Evolutionary conservation across 371 early-diverging fungal genomes (phyloP).

Genomic region (Haplosporangium sp.): DNA sequence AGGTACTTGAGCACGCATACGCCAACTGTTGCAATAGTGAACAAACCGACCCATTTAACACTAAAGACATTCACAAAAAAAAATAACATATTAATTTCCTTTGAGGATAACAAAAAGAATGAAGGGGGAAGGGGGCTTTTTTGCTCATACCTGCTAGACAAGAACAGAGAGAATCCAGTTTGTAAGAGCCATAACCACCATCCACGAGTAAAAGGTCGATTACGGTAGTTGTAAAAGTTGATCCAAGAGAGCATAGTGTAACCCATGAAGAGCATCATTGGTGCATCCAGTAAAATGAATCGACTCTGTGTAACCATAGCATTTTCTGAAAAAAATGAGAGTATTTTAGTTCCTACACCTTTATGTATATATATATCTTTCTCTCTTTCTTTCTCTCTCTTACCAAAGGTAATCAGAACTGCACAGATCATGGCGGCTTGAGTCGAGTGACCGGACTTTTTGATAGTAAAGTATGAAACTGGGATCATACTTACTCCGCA

Average conservation of each 20-base stretch:
- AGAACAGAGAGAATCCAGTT: constrained; percentile 93
- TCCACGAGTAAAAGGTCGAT: constrained; percentile 78
- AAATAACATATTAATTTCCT: too few relatives aligned
- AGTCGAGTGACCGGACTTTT: constrained; percentile 77
- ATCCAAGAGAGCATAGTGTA: constrained; percentile 82
- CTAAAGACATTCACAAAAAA: constrained; percentile 57
- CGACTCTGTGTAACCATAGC: constrained; percentile 91
- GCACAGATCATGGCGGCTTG: constrained; percentile 79
- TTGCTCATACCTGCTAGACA: constrained; percentile 64
- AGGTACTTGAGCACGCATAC: constrained; percentile 41
- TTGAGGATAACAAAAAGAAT: too few relatives aligned
- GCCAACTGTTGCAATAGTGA: constrained; percentile 94
- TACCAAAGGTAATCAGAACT: constrained; percentile 78
- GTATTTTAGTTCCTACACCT: neutral
- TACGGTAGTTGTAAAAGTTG: constrained; percentile 80
- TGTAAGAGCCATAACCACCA: constrained; percentile 92
- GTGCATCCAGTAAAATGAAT: constrained; percentile 97
- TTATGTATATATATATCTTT: neutral
- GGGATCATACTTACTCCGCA: constrained; percentile 96
- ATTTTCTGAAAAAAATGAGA: constrained; percentile 69
- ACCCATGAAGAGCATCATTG: constrained; percentile 95
- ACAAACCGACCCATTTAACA: constrained; percentile 99
- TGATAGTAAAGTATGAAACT: constrained; percentile 91
- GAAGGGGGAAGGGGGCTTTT: neutral
- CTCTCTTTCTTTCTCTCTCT: neutral